phyloP scores from a whole-genome alignment of 1,284 basidiomycete genomes.

The Schizopora paradoxa region DNA sequence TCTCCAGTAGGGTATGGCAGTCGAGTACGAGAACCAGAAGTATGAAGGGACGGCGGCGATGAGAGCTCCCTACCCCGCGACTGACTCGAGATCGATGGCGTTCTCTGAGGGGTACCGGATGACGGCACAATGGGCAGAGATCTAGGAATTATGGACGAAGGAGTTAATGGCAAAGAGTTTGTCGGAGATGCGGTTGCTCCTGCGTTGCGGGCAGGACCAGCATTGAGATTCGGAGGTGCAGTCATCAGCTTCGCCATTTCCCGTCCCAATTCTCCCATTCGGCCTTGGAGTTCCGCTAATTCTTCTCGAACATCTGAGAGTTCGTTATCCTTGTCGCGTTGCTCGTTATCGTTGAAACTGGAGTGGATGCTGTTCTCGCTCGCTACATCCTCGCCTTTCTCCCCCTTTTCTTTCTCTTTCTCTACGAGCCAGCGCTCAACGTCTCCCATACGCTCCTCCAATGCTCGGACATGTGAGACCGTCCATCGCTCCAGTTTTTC shows the following conservation, averaged over 20 bases:
- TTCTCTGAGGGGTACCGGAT: constrained; percentile 31
- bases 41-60: constrained; percentile 48
- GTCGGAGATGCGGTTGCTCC: constrained; percentile 21
- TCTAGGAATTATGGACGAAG: constrained; percentile 11
- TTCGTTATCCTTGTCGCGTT: constrained; percentile 32
- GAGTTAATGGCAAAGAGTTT: constrained; percentile 5
- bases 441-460: constrained; percentile 79
- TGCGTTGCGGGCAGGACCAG: constrained; percentile 43
- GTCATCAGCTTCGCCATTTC: constrained; percentile 70
- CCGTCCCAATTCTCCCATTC: constrained; percentile 64
- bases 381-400: constrained; percentile 15
- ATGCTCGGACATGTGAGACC: constrained; percentile 71
- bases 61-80: constrained; percentile 53
- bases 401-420: constrained; percentile 31
- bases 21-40: constrained; percentile 47
- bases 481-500: constrained; percentile 86
- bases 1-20: constrained; percentile 78
- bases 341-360: constrained; percentile 19
- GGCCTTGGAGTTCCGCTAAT: constrained; percentile 62
- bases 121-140: constrained; percentile 13
- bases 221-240: constrained; percentile 48
- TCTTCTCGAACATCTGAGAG: constrained; percentile 57
- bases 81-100: constrained; percentile 27
- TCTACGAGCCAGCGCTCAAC: constrained; percentile 77
- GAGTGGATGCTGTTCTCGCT: constrained; percentile 14